phyloP scores from a whole-genome alignment of 1,139 yeast species.

The Hansenula sp. region DNA sequence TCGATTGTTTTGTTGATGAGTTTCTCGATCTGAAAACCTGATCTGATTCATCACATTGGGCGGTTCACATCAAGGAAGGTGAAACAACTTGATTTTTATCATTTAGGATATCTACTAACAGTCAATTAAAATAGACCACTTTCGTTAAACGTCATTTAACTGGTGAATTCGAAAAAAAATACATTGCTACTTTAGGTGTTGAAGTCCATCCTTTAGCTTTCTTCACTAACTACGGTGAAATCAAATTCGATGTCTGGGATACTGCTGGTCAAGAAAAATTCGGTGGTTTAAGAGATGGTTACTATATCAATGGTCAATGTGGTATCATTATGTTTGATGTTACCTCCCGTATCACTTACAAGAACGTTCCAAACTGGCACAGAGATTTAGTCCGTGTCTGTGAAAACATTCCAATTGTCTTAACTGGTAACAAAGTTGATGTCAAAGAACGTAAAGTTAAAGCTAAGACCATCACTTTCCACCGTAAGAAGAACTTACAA shows the following conservation, averaged over 20 bases:
- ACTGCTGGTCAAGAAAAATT: conserved; percentile 99
- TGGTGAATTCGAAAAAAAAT: conserved; percentile 99
- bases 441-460: conserved; percentile 99
- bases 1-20: no score
- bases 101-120: background rate
- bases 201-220: conserved; percentile 98
- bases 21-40: background rate
- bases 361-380: conserved; percentile 99
- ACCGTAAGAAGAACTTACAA: conserved; percentile 99
- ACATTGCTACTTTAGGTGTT: conserved; percentile 98
- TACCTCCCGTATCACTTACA: conserved; percentile 98
- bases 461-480: conserved; percentile 99
- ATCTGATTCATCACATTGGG: background rate
- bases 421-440: conserved; percentile 99
- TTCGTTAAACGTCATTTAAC: conserved; percentile 99
- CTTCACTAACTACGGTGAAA: conserved; percentile 98
- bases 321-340: conserved; percentile 99
- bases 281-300: conserved; percentile 99
- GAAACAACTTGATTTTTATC: no score
- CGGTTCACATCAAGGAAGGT: no score
- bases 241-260: conserved; percentile 99
- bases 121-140: conserved; percentile 57
- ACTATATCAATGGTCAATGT: conserved; percentile 99
- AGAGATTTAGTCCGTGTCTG: conserved; percentile 98
- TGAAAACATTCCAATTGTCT: conserved; percentile 98